Percentiles rank a stretch among this genome's conserved stretches.
These are phyloP conservation scores for Leccinum pellstonianum DNA, from an alignment of 768 basidiomycete genomes.

Conservation along the genomic window DNA sequence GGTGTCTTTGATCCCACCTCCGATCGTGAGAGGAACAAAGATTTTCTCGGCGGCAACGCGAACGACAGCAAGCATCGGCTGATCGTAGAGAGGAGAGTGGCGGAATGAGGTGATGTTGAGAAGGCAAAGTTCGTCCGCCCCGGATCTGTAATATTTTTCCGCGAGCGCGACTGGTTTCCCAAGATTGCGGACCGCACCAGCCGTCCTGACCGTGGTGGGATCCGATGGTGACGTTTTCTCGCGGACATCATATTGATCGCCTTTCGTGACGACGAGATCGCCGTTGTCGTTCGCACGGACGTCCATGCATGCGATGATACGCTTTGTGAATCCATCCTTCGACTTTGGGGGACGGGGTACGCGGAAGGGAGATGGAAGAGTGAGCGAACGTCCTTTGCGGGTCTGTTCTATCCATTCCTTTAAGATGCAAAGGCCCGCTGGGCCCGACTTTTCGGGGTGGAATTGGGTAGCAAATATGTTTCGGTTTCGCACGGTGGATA, in stretches of 20 bases:
- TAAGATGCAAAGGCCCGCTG: constrained; percentile 78
- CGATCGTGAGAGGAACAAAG: constrained; percentile 97
- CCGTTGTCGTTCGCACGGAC: constrained; percentile 95
- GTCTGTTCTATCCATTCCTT: constrained; percentile 74
- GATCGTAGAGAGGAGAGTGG: constrained; percentile 90
- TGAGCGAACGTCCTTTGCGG: constrained; percentile 37
- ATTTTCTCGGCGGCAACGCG: constrained; percentile 84
- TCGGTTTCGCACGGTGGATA: constrained; percentile 76
- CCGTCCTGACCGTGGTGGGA: constrained; percentile 41
- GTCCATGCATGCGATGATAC: constrained; percentile 96
- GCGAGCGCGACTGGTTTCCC: constrained; percentile 96
- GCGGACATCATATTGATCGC: constrained; percentile 98
- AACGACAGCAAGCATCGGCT: constrained; percentile 97
- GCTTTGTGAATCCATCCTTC: constrained; percentile 78
- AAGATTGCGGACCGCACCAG: constrained; percentile 89
- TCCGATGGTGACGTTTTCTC: constrained; percentile 54
- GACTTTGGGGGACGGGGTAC: constrained; percentile 39
- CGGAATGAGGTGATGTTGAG: constrained; percentile 99
- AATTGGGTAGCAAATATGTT: constrained; percentile 95
- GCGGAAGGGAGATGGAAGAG: constrained; percentile 30
- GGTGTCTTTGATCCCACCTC: constrained; percentile 96
- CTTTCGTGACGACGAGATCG: constrained; percentile 98
- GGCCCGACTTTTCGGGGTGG: constrained; percentile 97
- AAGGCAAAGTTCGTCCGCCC: constrained; percentile 95
- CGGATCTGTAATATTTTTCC: constrained; percentile 77